Base-by-base conservation (phyloP, 225 moss, liverwort and hornwort genomes). In the Thuidium tamariscinum region DNA sequence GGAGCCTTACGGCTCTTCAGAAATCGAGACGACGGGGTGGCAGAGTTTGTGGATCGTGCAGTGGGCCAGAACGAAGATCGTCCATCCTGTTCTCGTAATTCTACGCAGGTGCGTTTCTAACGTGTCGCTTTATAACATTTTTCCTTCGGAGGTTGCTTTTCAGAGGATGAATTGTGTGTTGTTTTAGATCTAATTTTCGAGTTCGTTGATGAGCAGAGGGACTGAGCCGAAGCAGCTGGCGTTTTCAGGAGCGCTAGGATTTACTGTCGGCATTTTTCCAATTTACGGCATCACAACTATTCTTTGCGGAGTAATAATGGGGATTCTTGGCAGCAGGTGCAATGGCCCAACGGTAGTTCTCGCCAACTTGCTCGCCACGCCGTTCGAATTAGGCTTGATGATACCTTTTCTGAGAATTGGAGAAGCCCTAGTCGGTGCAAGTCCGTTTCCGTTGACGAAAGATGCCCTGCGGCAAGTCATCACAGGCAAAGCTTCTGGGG, bases 151-250 rank as follows among this genome's bases (percentile, higher is more conserved):
- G 56, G 6, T 52, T 59, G 54, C 8, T 39, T 65, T 66, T 79
- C 36, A 17, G 34, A 20, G 32, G 13, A 34, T 66, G 37, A 75
- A 42, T 15, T 86, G 26, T 56, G 20, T 48, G 41, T 16, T 48
- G 7, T 19, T 32, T 73, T 48, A 10, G 48, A 42, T 77, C 55
- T 68, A 62, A 37, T 54, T 46, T 44, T 85, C 7, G 51, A 71
- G 60, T 54, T 15, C 68, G 39, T 79, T 75, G 73, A 74, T 79
- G 64, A 64, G 59, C 78, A 93, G 95, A 77, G 96, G 97, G 36
- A 91, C 94, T 21, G 97, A 97, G 8, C 93, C 97, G 63, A 93
- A 95, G 87, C 93, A 94, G 37, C 88, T 97, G 90, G 95, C 97
- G 8, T 88, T 95, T 78, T 96, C 96, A 27, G 94, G 91, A 60